A percentile compares a stretch with the other conserved stretches of the same genome.
Evolutionary conservation across 2,329 filamentous ascomycete species (phyloP).

Genomic region (Sarocladium brachiariae): DNA sequence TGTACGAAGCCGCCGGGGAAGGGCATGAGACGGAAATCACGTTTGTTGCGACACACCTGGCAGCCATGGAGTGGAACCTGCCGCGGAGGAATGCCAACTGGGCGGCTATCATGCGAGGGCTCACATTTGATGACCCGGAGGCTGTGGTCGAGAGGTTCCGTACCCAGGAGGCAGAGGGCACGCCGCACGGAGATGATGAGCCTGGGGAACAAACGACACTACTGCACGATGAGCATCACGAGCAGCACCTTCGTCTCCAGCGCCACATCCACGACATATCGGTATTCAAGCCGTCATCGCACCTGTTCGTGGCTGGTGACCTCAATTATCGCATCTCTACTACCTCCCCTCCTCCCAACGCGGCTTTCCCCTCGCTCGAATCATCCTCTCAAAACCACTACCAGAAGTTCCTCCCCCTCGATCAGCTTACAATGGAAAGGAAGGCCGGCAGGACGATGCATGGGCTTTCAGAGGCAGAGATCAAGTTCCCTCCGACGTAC

Average conservation of each 20-base stretch:
- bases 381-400: constrained; percentile 55
- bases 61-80: constrained; percentile 76
- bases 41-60: constrained; percentile 82
- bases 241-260: constrained; percentile 30
- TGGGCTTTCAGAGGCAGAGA: constrained; percentile 64
- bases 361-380: constrained; percentile 56
- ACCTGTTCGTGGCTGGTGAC: constrained; percentile 85
- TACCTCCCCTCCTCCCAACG: constrained; percentile 51
- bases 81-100: constrained; percentile 79
- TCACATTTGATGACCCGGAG: constrained; percentile 63
- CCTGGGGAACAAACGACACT: constrained; percentile 24
- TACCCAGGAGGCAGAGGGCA: constrained; percentile 11
- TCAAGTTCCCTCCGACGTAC: constrained; percentile 87
- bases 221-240: constrained; percentile 27
- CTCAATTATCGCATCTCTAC: constrained; percentile 88
- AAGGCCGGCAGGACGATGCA: constrained; percentile 66
- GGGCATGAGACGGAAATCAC: constrained; percentile 57
- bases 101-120: constrained; percentile 70
- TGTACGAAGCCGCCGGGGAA: constrained; percentile 63
- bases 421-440: constrained; percentile 74
- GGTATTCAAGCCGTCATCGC: constrained; percentile 67
- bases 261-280: constrained; percentile 47
- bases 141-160: constrained; percentile 24
- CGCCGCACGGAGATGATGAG: constrained; percentile 16
- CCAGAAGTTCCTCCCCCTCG: constrained; percentile 58